Percentiles rank a stretch among this genome's conserved stretches.
phyloP scores from a whole-genome alignment of 805 yeast species.

The Ogataea dorogensis region DNA sequence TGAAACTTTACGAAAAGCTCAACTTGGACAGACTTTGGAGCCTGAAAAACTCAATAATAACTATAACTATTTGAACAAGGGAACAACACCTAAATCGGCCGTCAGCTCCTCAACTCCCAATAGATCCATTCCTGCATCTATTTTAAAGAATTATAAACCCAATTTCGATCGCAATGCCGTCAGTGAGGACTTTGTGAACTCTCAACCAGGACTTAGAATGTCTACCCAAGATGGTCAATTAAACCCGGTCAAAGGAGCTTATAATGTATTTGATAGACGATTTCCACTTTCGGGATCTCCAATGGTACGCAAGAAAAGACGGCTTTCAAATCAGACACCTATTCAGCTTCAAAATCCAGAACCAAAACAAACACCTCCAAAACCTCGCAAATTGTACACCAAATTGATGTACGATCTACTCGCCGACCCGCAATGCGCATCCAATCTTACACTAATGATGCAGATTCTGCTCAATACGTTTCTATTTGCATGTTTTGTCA shows the following conservation, averaged over 20 bases:
- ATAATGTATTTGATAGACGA: conserved; percentile 28
- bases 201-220: conserved; percentile 24
- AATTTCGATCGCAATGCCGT: conserved; percentile 14
- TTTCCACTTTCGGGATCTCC: conserved; percentile 14
- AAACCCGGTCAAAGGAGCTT: conserved; percentile 32
- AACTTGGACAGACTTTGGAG: conserved; percentile 26
- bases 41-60: conserved; percentile 27
- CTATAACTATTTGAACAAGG: conserved; percentile 17
- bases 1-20: conserved; percentile 27
- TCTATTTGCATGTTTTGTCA: conserved; percentile 22
- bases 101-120: too few relatives aligned
- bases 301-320: conserved; percentile 19
- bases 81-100: conserved; percentile 9
- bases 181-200: conserved; percentile 23
- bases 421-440: conserved; percentile 29
- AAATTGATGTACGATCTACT: conserved; percentile 17
- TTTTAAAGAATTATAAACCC: conserved; percentile 14
- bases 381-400: conserved; percentile 7
- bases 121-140: conserved; percentile 18
- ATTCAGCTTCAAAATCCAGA: not conserved
- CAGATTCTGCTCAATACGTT: conserved; percentile 29
- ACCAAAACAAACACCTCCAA: conserved; percentile 1
- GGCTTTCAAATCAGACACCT: conserved; percentile 9
- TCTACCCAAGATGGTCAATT: conserved; percentile 23
- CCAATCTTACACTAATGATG: conserved; percentile 26